These are phyloP conservation scores for Neurospora sp. DNA, from an alignment of 495 filamentous ascomycete genomes.

Conservation along the genomic window DNA sequence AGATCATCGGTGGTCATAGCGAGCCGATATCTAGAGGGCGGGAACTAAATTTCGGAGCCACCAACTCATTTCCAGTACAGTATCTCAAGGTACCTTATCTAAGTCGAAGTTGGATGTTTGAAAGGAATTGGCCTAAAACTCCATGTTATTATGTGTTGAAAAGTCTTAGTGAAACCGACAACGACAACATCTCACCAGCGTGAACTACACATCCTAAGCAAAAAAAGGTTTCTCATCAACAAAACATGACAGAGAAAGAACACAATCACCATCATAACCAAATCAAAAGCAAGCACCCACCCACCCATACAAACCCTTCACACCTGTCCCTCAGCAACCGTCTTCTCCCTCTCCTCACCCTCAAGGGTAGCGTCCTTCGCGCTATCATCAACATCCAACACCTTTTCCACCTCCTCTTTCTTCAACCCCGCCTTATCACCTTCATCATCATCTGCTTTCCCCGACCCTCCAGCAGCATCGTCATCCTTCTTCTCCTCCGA, in stretches of 20 bases:
- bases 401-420: constrained; percentile 23
- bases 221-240: not conserved
- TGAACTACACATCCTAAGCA: not conserved
- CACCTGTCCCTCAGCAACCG: constrained; percentile 1
- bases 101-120: too few relatives aligned
- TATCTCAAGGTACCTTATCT: too few relatives aligned
- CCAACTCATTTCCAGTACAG: too few relatives aligned
- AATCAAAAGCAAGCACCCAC: not conserved
- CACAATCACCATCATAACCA: not conserved
- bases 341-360: constrained; percentile 17
- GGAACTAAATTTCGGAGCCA: too few relatives aligned
- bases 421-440: not conserved
- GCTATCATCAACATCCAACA: constrained; percentile 39
- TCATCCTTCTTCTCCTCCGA: not conserved
- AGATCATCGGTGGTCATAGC: not conserved
- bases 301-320: not conserved
- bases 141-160: too few relatives aligned
- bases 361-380: constrained; percentile 35
- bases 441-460: not conserved
- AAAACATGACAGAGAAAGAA: not conserved
- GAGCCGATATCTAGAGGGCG: not conserved
- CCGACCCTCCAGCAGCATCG: not conserved
- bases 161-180: not conserved
- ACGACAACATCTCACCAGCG: not conserved
- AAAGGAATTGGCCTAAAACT: too few relatives aligned